A percentile compares a stretch with the other conserved stretches of the same genome.
Conservation (phyloP, 1,284 basidiomycete species). For the Cerioporus squamosus region DNA sequence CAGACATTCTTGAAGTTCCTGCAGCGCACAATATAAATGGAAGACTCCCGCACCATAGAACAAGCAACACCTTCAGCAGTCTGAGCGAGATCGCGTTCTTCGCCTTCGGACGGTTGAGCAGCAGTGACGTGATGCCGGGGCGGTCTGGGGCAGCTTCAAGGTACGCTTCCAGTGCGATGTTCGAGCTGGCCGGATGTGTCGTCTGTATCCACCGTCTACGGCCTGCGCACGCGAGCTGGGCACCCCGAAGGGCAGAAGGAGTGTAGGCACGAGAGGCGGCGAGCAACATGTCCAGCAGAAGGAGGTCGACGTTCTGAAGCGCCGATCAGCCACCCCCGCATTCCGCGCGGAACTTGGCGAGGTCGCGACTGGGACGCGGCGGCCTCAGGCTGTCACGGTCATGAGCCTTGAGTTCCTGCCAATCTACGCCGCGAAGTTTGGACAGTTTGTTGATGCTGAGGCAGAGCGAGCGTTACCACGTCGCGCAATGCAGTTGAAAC, state of each 20-base stretch:
- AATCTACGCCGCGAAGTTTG: too few relatives aligned
- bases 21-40: background rate
- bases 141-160: slow-evolving; percentile 50
- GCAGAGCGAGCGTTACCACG: too few relatives aligned
- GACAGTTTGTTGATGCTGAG: too few relatives aligned
- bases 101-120: slow-evolving; percentile 81
- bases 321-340: slow-evolving; percentile 13
- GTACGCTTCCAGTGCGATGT: slow-evolving; percentile 54
- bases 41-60: background rate
- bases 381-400: too few relatives aligned
- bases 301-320: background rate
- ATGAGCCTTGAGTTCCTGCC: too few relatives aligned
- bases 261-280: background rate
- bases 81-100: slow-evolving; percentile 89
- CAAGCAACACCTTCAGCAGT: slow-evolving; percentile 61
- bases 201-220: slow-evolving; percentile 14
- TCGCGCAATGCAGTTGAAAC: too few relatives aligned
- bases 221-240: background rate
- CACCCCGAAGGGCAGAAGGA: background rate
- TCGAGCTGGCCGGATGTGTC: background rate
- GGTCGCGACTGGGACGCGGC: too few relatives aligned
- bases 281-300: background rate
- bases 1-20: slow-evolving; percentile 78
- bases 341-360: background rate
- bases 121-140: slow-evolving; percentile 66